Percentiles rank a stretch among this genome's conserved stretches.
phyloP scores from a whole-genome alignment of 192 early-diverging fungal genomes.

The Entomortierella beljakovae region DNA sequence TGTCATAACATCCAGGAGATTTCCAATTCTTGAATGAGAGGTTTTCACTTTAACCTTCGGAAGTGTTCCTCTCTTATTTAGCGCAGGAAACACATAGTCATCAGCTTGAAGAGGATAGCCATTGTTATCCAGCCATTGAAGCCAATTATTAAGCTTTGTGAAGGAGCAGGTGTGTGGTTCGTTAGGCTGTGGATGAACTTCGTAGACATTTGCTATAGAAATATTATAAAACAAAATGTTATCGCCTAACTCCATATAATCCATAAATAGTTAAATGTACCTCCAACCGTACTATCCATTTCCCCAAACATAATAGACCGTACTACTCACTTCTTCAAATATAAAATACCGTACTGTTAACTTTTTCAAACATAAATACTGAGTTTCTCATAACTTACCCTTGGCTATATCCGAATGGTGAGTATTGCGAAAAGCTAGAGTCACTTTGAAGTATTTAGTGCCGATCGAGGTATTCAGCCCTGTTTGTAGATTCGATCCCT shows the following conservation, averaged over 20 bases:
- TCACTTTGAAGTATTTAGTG: slow-evolving; percentile 2
- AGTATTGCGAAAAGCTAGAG: slow-evolving; percentile 15
- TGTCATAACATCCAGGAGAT: slow-evolving; percentile 2
- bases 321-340: neutral
- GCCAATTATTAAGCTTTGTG: slow-evolving; percentile 7
- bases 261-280: slow-evolving; percentile 1
- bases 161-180: slow-evolving; percentile 9
- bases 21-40: neutral
- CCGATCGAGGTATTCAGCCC: too few relatives aligned
- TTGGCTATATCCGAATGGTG: slow-evolving; percentile 12
- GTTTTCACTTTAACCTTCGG: neutral
- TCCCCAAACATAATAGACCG: neutral
- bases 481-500: too few relatives aligned
- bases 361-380: neutral
- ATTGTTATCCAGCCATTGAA: slow-evolving; percentile 8
- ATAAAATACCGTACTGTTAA: neutral
- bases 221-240: neutral
- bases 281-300: neutral
- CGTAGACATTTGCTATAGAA: slow-evolving; percentile 7
- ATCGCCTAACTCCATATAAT: too few relatives aligned
- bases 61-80: neutral
- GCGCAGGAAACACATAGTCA: slow-evolving; percentile 13
- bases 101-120: neutral
- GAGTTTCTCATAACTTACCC: slow-evolving; percentile 2
- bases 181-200: slow-evolving; percentile 7